Evolutionary conservation across 75 land plant genomes (phyloP).

Genomic region (Ceratopteris richardii): DNA sequence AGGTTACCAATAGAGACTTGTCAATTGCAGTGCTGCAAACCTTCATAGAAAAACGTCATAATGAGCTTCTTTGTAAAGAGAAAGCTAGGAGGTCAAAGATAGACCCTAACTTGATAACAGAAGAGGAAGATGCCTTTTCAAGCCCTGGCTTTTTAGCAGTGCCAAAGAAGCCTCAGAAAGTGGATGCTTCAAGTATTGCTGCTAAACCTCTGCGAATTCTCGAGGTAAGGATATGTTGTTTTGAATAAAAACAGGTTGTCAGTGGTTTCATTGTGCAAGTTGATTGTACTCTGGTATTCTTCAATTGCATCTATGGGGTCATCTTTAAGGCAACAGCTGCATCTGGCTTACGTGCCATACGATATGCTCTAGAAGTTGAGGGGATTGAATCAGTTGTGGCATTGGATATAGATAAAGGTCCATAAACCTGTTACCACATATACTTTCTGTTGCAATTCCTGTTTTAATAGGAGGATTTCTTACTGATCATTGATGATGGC

Average conservation of each 20-base stretch:
- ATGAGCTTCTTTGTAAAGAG: constrained; percentile 13
- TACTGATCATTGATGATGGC: neutral
- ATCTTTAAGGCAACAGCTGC: constrained; percentile 95
- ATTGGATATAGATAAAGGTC: constrained; percentile 35
- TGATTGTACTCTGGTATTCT: no score
- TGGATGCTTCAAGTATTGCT: neutral
- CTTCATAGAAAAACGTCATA: constrained; percentile 24
- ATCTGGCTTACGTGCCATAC: constrained; percentile 83
- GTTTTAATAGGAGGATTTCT: no score
- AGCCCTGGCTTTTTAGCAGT: no score
- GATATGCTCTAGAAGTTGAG: constrained; percentile 61
- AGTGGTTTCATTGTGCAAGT: no score
- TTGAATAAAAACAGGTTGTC: no score
- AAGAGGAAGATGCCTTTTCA: no score
- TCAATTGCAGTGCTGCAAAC: constrained; percentile 32
- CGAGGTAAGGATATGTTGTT: constrained; percentile 22
- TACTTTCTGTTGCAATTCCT: no score
- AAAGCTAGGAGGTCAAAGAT: neutral
- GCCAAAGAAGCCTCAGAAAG: no score
- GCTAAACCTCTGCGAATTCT: constrained; percentile 24
- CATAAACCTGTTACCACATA: neutral
- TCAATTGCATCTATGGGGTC: no score
- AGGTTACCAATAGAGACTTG: constrained; percentile 33
- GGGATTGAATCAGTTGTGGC: constrained; percentile 31
- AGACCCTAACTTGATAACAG: no score